phyloP scores from a whole-genome alignment of 1,139 yeast species.

The Suhomyces maxii region DNA sequence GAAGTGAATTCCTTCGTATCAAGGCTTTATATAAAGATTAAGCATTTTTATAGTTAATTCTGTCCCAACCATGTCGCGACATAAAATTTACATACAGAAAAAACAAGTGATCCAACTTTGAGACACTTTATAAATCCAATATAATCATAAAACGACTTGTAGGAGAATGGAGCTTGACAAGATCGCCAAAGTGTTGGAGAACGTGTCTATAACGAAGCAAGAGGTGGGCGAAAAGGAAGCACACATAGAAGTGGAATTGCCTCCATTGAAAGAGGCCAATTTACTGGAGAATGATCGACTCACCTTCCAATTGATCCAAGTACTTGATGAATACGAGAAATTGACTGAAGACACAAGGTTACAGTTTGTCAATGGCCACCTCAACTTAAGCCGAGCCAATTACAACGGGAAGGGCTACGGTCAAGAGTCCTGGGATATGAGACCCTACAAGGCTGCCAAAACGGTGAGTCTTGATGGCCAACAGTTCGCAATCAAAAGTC shows the following conservation, averaged over 20 bases:
- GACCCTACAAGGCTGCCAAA: conserved; percentile 28
- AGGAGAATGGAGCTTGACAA: conserved; percentile 9
- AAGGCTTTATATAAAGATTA: conserved; percentile 40
- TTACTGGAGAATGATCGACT: conserved; percentile 18
- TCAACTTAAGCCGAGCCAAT: conserved; percentile 43
- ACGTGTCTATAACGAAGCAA: conserved; percentile 13
- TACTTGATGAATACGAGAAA: conserved; percentile 33
- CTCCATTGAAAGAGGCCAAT: not conserved
- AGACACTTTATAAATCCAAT: too few species aligned
- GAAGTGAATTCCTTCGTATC: conserved; percentile 43
- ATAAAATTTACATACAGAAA: too few species aligned
- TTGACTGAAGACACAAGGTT: conserved; percentile 19
- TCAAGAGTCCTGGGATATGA: conserved; percentile 29
- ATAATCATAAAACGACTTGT: not conserved
- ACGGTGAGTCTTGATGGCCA: conserved; percentile 1
- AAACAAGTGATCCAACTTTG: too few species aligned
- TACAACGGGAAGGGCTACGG: conserved; percentile 24
- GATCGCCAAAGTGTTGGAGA: conserved; percentile 15
- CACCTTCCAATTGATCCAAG: conserved; percentile 24
- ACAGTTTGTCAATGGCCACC: conserved; percentile 31
- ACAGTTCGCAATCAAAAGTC: not conserved
- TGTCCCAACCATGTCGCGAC: too few species aligned
- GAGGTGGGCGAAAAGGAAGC: not conserved
- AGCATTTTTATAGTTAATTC: not conserved
- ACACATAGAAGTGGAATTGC: conserved; percentile 5